Conservation (phyloP, 2,329 filamentous ascomycete species). For the Seiridium unicorne region DNA sequence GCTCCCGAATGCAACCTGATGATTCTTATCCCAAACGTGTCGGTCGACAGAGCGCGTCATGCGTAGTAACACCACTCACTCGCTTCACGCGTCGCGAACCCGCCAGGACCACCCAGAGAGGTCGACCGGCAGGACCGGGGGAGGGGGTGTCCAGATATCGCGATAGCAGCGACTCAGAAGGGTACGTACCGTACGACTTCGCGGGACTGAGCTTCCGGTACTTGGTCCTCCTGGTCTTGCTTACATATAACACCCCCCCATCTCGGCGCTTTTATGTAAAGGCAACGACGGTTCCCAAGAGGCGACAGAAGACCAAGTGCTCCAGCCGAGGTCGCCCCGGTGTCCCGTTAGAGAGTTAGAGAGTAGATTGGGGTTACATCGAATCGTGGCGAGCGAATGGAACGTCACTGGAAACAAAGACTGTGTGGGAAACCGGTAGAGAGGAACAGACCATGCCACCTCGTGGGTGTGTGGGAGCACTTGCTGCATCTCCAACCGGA, state of each 20-base stretch:
- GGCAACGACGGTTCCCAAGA: not conserved
- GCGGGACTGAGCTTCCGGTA: not conserved
- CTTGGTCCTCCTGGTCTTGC: not conserved
- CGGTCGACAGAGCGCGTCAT: not conserved
- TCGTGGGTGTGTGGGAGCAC: not conserved
- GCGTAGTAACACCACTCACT: not conserved
- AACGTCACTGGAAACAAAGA: slow-evolving; percentile 9
- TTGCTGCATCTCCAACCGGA: not conserved
- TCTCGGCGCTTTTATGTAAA: not conserved
- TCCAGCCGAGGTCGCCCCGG: not conserved
- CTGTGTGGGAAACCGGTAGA: not conserved
- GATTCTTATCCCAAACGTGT: slow-evolving; percentile 3
- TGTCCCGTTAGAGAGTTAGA: slow-evolving; percentile 2
- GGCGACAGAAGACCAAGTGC: not conserved
- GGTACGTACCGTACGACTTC: not conserved
- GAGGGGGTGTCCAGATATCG: not conserved
- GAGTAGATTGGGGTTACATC: not conserved
- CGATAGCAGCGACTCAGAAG: not conserved
- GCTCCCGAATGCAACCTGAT: slow-evolving; percentile 8
- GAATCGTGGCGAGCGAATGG: not conserved
- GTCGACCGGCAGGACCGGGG: not conserved
- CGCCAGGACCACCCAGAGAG: not conserved
- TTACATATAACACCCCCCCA: not conserved
- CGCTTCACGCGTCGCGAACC: not conserved
- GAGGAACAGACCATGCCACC: not conserved